Evolutionary conservation across 805 yeast species (phyloP), one percentile per base, ranked within the genome.

Genomic region (Saturnispora saitoi): DNA sequence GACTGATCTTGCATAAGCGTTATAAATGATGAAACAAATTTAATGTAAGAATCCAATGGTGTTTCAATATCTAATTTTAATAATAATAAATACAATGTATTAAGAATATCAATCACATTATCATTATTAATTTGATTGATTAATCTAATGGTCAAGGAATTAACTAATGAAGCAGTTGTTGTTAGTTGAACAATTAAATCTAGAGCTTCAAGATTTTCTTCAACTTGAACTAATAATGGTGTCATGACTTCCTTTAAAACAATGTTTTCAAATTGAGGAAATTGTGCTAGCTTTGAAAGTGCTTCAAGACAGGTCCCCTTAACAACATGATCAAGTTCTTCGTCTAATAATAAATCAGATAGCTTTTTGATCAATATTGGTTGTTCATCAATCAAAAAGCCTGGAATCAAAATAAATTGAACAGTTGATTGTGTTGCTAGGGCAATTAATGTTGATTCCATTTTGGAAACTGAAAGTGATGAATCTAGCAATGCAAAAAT

Each of bases 361-460:
- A 87, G 67, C 56, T 81, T 78, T 54, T 78, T 86, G 31, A 86
- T 68, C 46, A 86, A 65, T 7, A 51, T 15, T 1, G 46, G 28
- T 11, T 42, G 40, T 47, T 53, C 54, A 8, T 53, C 50, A 34
- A 32, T 9, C 11, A 88, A 64, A 54, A 77, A 81, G 1, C 65
- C 67, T 2, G 66, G 62, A 54, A 85, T 66, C 29, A 70, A 66
- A 8, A 81, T 68, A 39, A 87, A 58, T 45, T 78, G 77, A 0
- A 80, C 71, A 45, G 88, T 70, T 41, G 84, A 86, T 47, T 77
- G 77, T 28, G 85, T 68, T 1, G 93, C 77, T 37, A 83, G 67
- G 26, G 83, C 72, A 57, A 88, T 73, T 49, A 88, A 70, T 1
- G 89, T 77, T 10, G 80, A 81, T 57, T 86, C 96, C 29, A 77